Evolutionary conservation across 78 protist genomes (phyloP).

Genomic region (Emiliania huxleyi): DNA sequence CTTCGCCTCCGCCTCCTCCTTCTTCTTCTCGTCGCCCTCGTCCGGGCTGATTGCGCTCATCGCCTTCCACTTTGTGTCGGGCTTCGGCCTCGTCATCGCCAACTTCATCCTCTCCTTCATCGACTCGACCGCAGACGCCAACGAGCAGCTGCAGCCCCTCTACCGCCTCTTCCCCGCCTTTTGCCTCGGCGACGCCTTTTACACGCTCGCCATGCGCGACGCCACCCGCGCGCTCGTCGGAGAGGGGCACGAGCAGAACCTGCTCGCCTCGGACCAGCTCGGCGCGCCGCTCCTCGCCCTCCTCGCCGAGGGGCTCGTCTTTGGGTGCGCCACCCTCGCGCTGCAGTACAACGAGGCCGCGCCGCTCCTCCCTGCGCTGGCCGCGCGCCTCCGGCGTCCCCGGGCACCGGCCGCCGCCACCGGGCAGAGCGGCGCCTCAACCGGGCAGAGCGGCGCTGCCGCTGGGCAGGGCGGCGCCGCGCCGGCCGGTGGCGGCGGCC

Average conservation of each 20-base stretch:
- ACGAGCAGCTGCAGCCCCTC: neutral
- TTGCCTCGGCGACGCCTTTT: constrained; percentile 38
- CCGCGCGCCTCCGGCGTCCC: neutral
- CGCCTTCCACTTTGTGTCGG: neutral
- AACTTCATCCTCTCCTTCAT: neutral
- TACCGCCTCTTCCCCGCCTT: constrained; percentile 31
- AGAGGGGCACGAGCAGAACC: neutral
- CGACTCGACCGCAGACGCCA: neutral
- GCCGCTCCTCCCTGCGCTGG: neutral
- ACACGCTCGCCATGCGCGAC: neutral
- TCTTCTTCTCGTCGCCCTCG: constrained; percentile 17
- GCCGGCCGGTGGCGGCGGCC: neutral
- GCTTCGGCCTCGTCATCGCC: constrained; percentile 29
- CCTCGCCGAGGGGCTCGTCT: neutral
- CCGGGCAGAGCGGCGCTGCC: too few relatives aligned
- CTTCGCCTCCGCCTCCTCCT: constrained; percentile 26
- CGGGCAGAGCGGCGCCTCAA: too few relatives aligned
- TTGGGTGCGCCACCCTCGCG: neutral
- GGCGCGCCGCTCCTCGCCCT: neutral
- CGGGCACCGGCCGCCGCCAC: too few relatives aligned
- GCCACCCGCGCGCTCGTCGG: neutral
- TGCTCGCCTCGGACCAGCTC: neutral
- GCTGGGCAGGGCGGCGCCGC: neutral
- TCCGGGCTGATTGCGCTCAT: constrained; percentile 13
- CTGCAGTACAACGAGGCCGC: neutral